Evolutionary conservation across 2,329 filamentous ascomycete species (phyloP), one percentile per base, ranked within the genome.

Genomic region (Cytospora piceicola): DNA sequence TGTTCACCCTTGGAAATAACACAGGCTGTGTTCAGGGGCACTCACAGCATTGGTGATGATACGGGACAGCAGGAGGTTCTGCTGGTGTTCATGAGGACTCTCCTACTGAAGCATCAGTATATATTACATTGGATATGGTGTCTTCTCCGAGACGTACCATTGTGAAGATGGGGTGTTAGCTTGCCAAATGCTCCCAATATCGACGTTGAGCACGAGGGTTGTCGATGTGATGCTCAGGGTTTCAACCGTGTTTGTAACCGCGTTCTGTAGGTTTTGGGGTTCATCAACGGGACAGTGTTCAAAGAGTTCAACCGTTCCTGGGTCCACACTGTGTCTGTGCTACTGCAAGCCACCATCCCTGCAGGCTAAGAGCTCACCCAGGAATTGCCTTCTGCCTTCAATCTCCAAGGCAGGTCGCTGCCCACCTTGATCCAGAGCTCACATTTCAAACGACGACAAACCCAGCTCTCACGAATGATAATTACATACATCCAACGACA

Each of bases 41-140:
- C 92, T 75, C 85, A 98, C 94, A 74, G 98, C 94, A 75, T 99
- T 99, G 75, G 90, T 95, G 80, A 97, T 96, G 80, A 99, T 97
- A 68, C 95, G 92, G 27, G 93, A 95, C 55, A 98, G 86, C 73
- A 99, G 85, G 61, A 97, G 84, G 74, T 91, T 96, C 83, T 99
- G 94, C 82, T 98, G 95, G 72, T 98, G 94, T 77, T 98, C 95
- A 75, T 99, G 95, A 49, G 95, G 95, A 73, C 92, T 97, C 78
- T 99, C 95, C 94, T 90, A 60, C 29, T 20, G 2, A 2, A 0
- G 24, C 0, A 30, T 11, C 30, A 63, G 53, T 11, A 29, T 29
- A 29, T 11, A n/a, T 9, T 2, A 14, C 5, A 8, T 22, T 22
- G 1, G 36, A 34, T 27, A 22, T 6, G 3, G 0, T 49, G 27